phyloP scores from a whole-genome alignment of 139 green algal species.

The Raphidocelis subcapitata region DNA sequence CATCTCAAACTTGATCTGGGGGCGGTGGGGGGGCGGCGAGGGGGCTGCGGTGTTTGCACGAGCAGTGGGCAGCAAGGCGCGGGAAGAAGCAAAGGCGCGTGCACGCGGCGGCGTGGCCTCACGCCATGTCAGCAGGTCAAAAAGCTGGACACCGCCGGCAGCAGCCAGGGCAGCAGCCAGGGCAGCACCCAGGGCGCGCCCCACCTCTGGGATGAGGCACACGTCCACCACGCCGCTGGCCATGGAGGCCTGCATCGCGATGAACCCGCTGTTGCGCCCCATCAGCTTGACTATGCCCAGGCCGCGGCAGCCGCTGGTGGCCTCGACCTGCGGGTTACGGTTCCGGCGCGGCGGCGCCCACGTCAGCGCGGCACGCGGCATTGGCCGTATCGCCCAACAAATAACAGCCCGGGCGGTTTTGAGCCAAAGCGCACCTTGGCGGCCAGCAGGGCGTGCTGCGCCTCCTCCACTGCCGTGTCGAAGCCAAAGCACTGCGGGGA shows the following conservation, averaged over 20 bases:
- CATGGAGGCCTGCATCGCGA: constrained; percentile 66
- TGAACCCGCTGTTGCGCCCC: constrained; percentile 83
- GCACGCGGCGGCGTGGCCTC: too few species aligned
- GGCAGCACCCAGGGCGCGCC: too few species aligned
- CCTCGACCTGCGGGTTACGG: constrained; percentile 62
- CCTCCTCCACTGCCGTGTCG: constrained; percentile 86
- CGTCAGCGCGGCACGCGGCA: not conserved
- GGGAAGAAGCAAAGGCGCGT: too few species aligned
- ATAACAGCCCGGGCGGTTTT: not conserved
- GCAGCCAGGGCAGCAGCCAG: too few species aligned
- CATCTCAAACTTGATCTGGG: too few species aligned
- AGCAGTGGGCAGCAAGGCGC: too few species aligned
- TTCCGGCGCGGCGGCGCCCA: not conserved
- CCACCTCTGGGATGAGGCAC: constrained; percentile 96
- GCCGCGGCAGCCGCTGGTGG: constrained; percentile 60
- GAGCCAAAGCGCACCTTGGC: constrained; percentile 46
- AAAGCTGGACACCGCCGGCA: too few species aligned
- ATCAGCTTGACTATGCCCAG: constrained; percentile 89
- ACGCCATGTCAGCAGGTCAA: too few species aligned
- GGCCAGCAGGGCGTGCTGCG: constrained; percentile 63
- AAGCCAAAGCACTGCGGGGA: constrained; percentile 81
- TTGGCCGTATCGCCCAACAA: not conserved
- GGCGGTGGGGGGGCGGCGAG: too few species aligned
- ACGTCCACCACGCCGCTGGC: constrained; percentile 81
- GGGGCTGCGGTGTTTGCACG: too few species aligned